Percentiles rank a stretch among this genome's conserved stretches.
phyloP scores from a whole-genome alignment of 2,329 filamentous ascomycete species.

The Colletotrichum falcatum region DNA sequence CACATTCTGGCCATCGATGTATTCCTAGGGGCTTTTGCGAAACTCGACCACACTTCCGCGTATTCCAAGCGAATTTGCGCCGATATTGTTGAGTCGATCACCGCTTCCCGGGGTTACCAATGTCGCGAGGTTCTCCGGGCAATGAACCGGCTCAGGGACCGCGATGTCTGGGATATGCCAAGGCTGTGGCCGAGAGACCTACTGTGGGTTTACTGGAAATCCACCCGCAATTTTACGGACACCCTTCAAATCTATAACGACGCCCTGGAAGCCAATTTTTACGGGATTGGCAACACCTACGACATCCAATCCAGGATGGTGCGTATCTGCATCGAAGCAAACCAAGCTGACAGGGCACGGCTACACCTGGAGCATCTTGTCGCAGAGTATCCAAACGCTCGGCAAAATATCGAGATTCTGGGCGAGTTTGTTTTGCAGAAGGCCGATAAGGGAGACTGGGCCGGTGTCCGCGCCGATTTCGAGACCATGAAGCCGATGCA shows the following conservation, averaged over 20 bases:
- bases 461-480: constrained; percentile 52
- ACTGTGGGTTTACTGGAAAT: constrained; percentile 23
- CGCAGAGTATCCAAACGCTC: constrained; percentile 8
- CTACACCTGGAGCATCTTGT: constrained; percentile 13
- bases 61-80: constrained; percentile 22
- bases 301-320: constrained; percentile 31
- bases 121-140: constrained; percentile 27
- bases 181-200: constrained; percentile 12
- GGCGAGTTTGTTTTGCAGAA: constrained; percentile 52
- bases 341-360: constrained; percentile 15
- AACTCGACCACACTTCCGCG: neutral
- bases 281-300: constrained; percentile 25
- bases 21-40: constrained; percentile 25
- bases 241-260: constrained; percentile 24
- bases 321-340: constrained; percentile 33
- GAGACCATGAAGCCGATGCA: constrained; percentile 45
- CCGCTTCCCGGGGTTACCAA: constrained; percentile 24
- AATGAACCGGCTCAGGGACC: constrained; percentile 15
- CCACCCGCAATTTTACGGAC: constrained; percentile 12
- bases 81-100: constrained; percentile 18
- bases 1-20: constrained; percentile 33
- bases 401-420: constrained; percentile 43
- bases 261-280: constrained; percentile 21
- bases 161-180: constrained; percentile 25
- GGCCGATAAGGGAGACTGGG: constrained; percentile 57